Conservation (phyloP, 2,329 filamentous ascomycete genomes). For the Aspergillus ochraceus region DNA sequence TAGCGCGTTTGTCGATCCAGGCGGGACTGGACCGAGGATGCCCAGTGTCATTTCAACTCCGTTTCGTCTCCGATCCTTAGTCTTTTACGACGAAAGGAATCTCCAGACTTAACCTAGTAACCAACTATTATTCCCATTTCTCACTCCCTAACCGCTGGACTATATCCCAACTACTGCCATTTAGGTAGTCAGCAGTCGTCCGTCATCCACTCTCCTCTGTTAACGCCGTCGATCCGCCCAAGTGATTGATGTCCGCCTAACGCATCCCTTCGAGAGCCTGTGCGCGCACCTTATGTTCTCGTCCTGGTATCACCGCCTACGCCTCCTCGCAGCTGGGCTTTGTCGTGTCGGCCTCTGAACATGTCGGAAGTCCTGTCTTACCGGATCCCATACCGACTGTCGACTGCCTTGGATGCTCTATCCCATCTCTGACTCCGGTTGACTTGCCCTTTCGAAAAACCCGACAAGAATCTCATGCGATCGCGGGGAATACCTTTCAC, state of each 20-base stretch:
- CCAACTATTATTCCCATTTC: neutral
- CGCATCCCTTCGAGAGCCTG: neutral
- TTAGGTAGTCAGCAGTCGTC: too few species aligned
- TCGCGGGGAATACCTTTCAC: conserved; percentile 12
- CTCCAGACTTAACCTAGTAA: neutral
- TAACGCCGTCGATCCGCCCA: neutral
- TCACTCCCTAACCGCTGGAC: neutral
- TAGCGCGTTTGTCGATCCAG: conserved; percentile 8
- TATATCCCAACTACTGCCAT: neutral
- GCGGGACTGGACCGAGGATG: conserved; percentile 13
- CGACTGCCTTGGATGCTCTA: conserved; percentile 12
- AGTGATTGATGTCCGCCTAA: neutral
- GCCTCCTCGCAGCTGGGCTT: conserved; percentile 13
- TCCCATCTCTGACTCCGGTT: neutral
- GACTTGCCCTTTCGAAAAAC: neutral
- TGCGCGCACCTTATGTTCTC: conserved; percentile 7
- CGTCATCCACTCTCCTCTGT: neutral
- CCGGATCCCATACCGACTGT: conserved; percentile 13
- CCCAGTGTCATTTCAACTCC: neutral
- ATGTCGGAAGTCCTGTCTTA: conserved; percentile 23
- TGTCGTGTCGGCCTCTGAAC: conserved; percentile 17
- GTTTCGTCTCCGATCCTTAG: neutral
- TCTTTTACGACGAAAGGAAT: neutral
- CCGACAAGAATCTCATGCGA: conserved; percentile 1
- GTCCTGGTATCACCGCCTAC: conserved; percentile 7